Conservation (phyloP, 2,329 filamentous ascomycete species). For the Botrytis porri region DNA sequence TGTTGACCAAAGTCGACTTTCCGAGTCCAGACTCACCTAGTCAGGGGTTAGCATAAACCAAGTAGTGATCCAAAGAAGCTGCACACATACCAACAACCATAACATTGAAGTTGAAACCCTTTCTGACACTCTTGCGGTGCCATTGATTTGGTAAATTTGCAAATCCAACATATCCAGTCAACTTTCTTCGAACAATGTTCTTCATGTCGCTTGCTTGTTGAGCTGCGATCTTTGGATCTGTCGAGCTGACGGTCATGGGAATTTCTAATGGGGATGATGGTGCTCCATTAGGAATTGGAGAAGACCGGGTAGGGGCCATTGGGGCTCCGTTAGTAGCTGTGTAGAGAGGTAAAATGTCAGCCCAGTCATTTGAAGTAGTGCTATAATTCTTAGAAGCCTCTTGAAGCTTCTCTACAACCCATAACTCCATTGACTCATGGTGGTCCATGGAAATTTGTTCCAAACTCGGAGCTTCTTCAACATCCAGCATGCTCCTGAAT, state of each 20-base stretch:
- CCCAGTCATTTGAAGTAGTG: conserved; percentile 34
- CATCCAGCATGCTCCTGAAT: conserved; percentile 54
- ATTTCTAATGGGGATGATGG: conserved; percentile 32
- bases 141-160: conserved; percentile 99
- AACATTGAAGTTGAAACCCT: conserved; percentile 99
- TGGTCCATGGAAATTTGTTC: conserved; percentile 26
- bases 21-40: conserved; percentile 96
- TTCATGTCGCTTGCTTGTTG: conserved; percentile 40
- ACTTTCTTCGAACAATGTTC: conserved; percentile 97
- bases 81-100: conserved; percentile 93
- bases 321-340: conserved; percentile 39
- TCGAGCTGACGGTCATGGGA: conserved; percentile 39
- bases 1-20: conserved; percentile 99
- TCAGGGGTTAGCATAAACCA: conserved; percentile 25
- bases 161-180: conserved; percentile 98
- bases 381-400: conserved; percentile 31
- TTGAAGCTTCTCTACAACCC: conserved; percentile 29
- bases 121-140: conserved; percentile 99
- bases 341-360: conserved; percentile 38
- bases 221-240: conserved; percentile 39
- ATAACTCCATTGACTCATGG: conserved; percentile 35
- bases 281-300: conserved; percentile 36
- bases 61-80: neutral
- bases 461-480: conserved; percentile 47
- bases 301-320: conserved; percentile 34